phyloP scores from a whole-genome alignment of 371 early-diverging fungal species.

The Saksenaea vasiformis region DNA sequence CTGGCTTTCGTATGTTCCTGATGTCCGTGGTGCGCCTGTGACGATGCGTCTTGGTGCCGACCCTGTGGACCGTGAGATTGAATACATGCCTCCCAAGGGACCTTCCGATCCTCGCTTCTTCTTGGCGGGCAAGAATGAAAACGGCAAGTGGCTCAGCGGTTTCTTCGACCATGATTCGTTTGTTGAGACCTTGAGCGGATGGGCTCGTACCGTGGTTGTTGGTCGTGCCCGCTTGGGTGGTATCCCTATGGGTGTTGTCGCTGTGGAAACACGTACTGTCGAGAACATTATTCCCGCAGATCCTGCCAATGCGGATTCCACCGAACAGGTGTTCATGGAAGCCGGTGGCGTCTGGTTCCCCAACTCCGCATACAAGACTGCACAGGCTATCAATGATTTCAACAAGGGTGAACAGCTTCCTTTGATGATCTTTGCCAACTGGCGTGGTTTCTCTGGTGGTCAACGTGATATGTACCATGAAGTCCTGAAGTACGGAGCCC shows the following conservation, averaged over 20 bases:
- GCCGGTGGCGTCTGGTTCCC: constrained; percentile 99
- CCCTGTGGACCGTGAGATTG: constrained; percentile 74
- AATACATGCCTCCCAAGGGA: constrained; percentile 79
- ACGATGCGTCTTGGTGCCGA: constrained; percentile 60
- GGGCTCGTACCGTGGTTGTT: constrained; percentile 75
- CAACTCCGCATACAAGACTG: constrained; percentile 98
- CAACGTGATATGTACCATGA: constrained; percentile 99
- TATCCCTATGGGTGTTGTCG: constrained; percentile 96
- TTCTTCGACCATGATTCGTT: constrained; percentile 93
- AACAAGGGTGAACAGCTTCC: constrained; percentile 98
- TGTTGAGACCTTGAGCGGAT: constrained; percentile 77
- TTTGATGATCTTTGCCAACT: constrained; percentile 99
- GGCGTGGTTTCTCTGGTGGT: constrained; percentile 99
- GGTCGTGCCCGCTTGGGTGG: constrained; percentile 97
- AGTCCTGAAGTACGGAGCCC: constrained; percentile 95
- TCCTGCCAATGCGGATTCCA: constrained; percentile 88
- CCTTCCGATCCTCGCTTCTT: constrained; percentile 92
- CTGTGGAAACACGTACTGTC: constrained; percentile 93
- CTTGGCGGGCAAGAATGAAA: constrained; percentile 79
- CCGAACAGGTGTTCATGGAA: constrained; percentile 87
- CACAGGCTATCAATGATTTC: constrained; percentile 97
- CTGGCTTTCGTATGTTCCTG: constrained; percentile 95
- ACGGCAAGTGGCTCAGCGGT: constrained; percentile 79
- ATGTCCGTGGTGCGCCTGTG: constrained; percentile 62
- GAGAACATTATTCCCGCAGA: constrained; percentile 94